Evolutionary conservation across 2,329 filamentous ascomycete species (phyloP), one percentile per base, ranked within the genome.

Genomic region (Alternaria hordeiaustralica): DNA sequence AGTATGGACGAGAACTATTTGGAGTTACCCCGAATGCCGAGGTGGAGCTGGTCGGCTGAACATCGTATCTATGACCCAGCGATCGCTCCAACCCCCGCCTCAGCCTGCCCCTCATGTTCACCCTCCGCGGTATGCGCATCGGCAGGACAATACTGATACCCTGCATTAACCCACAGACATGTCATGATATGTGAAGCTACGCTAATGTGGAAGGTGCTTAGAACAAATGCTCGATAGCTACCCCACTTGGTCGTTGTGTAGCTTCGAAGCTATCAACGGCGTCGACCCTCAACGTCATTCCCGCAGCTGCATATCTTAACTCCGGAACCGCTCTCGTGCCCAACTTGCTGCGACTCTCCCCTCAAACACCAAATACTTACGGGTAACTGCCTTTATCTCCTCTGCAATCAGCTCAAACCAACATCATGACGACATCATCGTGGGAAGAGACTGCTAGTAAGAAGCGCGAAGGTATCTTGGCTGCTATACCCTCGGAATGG

Each of bases 401-500:
- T 36, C 33, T 36, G 8, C 15, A 9, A n/a, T n/a, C 33, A 36
- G 33, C 33, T 36, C 28, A n/a, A 28, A 12, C 41, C 6, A 1
- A 46, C 10, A 79, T 15, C 26, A 77, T 75, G 69, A 45, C 68
- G 44, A 62, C 50, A 51, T 12, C 63, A 55, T 49, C 61, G 60
- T 90, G 88, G 88, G 76, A 86, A 76, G 70, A 78, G 5, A 70
- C 79, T 10, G 87, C 84, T 18, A 78, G 83, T 58, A 79, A 80
- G 20, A 90, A 90, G 75, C 83, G 87, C 44, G 82, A 86, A 30
- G 80, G 84, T 0, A 84, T 88, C 56, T 79, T 86, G 25, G 78
- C 83, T 10, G 79, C 85, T 2, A 89, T 90, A 54, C 87, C 88
- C 0, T 58, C 82, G 33, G 82, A 87, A 78, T 90, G 88, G 88